Percentiles rank a stretch among this genome's conserved stretches.
Conservation (phyloP, 495 filamentous ascomycete species). For the Oidiodendron maius region DNA sequence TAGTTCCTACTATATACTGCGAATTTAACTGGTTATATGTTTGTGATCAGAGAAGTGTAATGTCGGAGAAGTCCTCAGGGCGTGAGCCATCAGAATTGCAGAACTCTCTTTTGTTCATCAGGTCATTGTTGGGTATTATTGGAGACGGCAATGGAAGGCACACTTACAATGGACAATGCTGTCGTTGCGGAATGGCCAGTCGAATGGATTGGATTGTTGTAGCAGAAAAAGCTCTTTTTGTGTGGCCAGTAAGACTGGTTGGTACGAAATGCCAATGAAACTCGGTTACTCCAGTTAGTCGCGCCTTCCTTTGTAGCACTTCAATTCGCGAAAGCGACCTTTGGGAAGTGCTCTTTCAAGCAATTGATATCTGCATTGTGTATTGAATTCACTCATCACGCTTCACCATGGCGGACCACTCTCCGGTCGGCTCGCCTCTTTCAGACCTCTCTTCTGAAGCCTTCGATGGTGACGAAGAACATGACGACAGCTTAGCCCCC, state of each 20-base stretch:
- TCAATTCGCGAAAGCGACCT: no score
- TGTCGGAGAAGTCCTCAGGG: slow-evolving; percentile 21
- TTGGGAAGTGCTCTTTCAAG: no score
- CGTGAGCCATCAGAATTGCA: slow-evolving; percentile 44
- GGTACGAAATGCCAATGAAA: no score
- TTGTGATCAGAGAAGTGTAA: slow-evolving; percentile 27
- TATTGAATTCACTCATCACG: not conserved
- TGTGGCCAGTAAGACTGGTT: no score
- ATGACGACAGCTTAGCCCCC: slow-evolving; percentile 28
- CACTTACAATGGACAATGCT: not conserved
- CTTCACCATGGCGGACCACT: slow-evolving; percentile 12
- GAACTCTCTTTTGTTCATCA: slow-evolving; percentile 47
- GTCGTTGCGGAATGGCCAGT: no score
- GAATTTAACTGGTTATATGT: not conserved
- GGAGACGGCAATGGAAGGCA: not conserved
- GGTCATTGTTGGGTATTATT: slow-evolving; percentile 26
- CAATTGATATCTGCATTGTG: no score
- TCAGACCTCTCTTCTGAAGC: slow-evolving; percentile 35
- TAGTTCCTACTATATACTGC: not conserved
- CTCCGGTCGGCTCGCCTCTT: slow-evolving; percentile 18
- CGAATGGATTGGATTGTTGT: no score
- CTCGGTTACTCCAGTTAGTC: no score
- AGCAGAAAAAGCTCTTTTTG: no score
- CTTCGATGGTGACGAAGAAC: slow-evolving; percentile 39
- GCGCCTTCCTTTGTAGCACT: no score